A percentile compares a stretch with the other conserved stretches of the same genome.
Evolutionary conservation across 306 rosid genomes (phyloP).

Genomic region (Castanospermum australe): DNA sequence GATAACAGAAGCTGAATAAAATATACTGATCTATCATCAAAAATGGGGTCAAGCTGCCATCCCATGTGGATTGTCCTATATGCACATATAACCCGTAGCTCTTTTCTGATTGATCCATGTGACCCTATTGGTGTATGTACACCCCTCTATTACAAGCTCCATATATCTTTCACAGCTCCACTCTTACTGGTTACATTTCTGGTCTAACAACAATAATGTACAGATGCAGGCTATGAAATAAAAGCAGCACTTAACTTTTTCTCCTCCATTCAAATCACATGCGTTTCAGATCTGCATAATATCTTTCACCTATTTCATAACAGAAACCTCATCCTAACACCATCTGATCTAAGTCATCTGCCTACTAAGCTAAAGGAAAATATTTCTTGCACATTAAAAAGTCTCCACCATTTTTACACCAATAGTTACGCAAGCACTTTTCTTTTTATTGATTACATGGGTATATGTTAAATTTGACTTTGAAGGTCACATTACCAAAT

Average conservation of each 20-base stretch:
- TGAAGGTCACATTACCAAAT: no score
- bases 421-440: no score
- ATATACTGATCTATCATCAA: not conserved
- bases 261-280: constrained; percentile 30
- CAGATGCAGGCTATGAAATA: not conserved
- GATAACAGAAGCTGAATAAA: not conserved
- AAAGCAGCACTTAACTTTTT: constrained; percentile 7
- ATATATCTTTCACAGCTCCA: not conserved
- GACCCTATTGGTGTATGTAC: constrained; percentile 10
- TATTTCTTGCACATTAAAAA: no score
- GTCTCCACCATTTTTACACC: no score
- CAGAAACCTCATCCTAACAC: not conserved
- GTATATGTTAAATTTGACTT: no score
- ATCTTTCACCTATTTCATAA: not conserved
- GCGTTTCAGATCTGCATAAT: constrained; percentile 41
- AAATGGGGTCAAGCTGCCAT: constrained; percentile 21
- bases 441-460: no score
- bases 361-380: not conserved
- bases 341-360: not conserved
- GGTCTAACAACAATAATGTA: not conserved
- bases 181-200: not conserved
- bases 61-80: constrained; percentile 38
- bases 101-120: constrained; percentile 41
- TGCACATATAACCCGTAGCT: constrained; percentile 8
- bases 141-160: not conserved